A percentile compares a stretch with the other conserved stretches of the same genome.
These are phyloP conservation scores for Urostyla sp. DNA, from an alignment of 73 alveolate genomes.

Conservation along the genomic window DNA sequence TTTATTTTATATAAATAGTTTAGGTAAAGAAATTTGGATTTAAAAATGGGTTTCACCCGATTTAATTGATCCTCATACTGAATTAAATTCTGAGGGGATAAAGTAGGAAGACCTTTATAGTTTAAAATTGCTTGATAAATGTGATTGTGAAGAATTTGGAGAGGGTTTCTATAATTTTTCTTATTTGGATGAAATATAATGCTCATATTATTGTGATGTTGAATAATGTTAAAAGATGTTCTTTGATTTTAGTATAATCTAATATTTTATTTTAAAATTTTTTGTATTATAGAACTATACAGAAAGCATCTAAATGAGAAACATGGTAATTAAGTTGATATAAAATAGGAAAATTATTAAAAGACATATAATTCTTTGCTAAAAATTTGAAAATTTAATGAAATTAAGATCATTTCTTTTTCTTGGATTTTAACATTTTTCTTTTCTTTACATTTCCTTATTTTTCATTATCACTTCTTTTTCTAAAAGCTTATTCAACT, in stretches of 20 bases:
- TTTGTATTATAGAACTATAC: not conserved
- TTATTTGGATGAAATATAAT: not conserved
- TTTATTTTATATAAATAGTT: no score
- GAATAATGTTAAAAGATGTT: constrained; percentile 16
- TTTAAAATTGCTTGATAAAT: not conserved
- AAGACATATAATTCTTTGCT: not conserved
- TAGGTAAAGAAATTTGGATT: constrained; percentile 9
- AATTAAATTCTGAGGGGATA: constrained; percentile 33
- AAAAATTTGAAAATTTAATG: no score
- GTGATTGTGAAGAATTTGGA: constrained; percentile 23
- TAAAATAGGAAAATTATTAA: not conserved
- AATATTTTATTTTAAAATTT: not conserved
- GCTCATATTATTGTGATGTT: not conserved
- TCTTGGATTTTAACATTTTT: no score
- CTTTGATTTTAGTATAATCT: constrained; percentile 25
- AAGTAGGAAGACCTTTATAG: not conserved
- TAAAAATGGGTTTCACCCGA: constrained; percentile 32
- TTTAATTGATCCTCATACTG: constrained; percentile 2
- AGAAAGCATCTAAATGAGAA: not conserved
- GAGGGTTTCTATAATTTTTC: not conserved
- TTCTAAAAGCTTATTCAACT: no score
- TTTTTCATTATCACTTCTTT: no score
- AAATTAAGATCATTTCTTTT: no score
- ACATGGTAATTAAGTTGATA: not conserved
- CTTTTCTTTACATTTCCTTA: no score